Percentiles rank a stretch among this genome's conserved stretches.
Evolutionary conservation across 2,329 filamentous ascomycete species (phyloP).

Genomic region (Metarhizium sp.): DNA sequence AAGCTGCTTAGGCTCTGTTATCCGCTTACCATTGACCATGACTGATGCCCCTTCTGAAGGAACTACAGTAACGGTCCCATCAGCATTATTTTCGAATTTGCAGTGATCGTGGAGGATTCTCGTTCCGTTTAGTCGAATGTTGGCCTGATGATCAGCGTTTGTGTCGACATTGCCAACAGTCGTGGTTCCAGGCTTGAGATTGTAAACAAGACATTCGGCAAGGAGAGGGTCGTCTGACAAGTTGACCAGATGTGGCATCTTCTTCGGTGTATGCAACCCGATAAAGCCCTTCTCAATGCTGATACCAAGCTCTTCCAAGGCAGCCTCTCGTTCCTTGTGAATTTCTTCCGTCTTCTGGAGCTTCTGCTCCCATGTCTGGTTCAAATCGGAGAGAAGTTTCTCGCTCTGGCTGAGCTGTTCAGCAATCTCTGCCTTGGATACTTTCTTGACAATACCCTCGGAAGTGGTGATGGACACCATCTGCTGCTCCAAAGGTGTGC

Average conservation of each 20-base stretch:
- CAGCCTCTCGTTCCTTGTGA: constrained; percentile 92
- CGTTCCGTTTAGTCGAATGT: constrained; percentile 88
- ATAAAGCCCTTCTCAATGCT: constrained; percentile 98
- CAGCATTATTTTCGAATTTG: constrained; percentile 76
- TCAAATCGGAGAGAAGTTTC: constrained; percentile 90
- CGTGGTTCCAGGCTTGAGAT: constrained; percentile 89
- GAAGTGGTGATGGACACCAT: constrained; percentile 86
- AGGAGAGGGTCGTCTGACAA: constrained; percentile 89
- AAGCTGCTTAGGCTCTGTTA: constrained; percentile 75
- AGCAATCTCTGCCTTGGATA: constrained; percentile 95
- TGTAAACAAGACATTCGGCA: constrained; percentile 94
- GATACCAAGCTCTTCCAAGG: constrained; percentile 92
- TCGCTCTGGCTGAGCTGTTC: constrained; percentile 95
- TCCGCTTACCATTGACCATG: constrained; percentile 93
- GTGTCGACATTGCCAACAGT: constrained; percentile 92
- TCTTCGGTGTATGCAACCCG: constrained; percentile 90
- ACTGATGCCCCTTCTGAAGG: constrained; percentile 88
- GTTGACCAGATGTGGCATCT: constrained; percentile 98
- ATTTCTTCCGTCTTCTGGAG: constrained; percentile 91
- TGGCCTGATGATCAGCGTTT: constrained; percentile 62
- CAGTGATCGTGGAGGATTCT: constrained; percentile 91
- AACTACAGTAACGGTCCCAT: constrained; percentile 85
- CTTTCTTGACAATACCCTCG: constrained; percentile 84
- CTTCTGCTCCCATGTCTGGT: constrained; percentile 98
- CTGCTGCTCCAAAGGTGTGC: constrained; percentile 88